phyloP scores from a whole-genome alignment of 345 rosid species.

The Psidium guajava region DNA sequence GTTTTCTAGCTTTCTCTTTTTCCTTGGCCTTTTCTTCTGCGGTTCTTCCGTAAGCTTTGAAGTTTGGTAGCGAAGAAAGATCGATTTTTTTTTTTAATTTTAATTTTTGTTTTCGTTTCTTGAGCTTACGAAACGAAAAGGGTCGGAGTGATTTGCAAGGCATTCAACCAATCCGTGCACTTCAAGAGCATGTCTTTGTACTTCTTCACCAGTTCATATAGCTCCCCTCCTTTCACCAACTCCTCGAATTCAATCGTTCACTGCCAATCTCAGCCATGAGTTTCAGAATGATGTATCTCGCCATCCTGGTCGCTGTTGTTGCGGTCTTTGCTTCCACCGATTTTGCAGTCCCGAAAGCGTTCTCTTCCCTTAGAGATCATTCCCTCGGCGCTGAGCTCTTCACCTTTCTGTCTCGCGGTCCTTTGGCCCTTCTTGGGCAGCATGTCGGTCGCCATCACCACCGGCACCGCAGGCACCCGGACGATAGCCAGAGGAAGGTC shows the following conservation, averaged over 20 bases:
- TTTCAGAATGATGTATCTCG: conserved; percentile 10
- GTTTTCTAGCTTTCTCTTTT: neutral
- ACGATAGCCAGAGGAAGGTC: conserved; percentile 6
- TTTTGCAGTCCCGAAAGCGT: conserved; percentile 8
- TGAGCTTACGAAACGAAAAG: neutral
- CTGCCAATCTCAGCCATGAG: conserved; percentile 11
- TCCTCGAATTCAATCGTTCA: neutral
- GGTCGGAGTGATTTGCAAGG: conserved; percentile 80
- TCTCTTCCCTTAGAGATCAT: conserved; percentile 1
- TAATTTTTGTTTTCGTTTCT: neutral
- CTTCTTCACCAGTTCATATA: conserved; percentile 1
- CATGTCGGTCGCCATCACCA: neutral
- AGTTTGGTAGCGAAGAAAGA: neutral
- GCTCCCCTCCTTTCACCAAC: neutral
- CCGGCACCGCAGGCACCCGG: conserved; percentile 12
- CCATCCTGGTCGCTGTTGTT: conserved; percentile 26
- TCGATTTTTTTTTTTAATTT: too few relatives aligned
- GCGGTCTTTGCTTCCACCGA: conserved; percentile 24
- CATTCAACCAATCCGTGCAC: conserved; percentile 67
- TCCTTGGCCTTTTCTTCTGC: neutral
- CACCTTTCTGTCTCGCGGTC: conserved; percentile 3
- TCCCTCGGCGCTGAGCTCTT: neutral
- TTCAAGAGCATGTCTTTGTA: conserved; percentile 44
- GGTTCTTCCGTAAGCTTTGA: neutral
- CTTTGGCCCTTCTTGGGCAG: neutral